Evolutionary conservation across 441 rosid species (phyloP).

Genomic region (Adansonia madagascariensis): DNA sequence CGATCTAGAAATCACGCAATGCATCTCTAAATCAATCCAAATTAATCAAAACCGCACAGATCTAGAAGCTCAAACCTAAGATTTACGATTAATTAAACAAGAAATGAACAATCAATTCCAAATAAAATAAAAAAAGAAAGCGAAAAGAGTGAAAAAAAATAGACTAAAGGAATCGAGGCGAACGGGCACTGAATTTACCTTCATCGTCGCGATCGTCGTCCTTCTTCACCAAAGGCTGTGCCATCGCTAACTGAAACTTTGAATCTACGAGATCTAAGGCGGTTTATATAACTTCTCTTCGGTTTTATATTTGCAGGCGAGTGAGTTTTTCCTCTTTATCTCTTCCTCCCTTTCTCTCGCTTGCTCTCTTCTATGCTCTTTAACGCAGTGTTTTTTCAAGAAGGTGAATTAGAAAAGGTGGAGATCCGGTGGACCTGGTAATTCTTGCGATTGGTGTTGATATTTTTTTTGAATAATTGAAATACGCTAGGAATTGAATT

Average conservation of each 20-base stretch:
- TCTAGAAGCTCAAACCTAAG: slow-evolving; percentile 42
- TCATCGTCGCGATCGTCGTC: slow-evolving; percentile 99
- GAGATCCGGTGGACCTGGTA: slow-evolving; percentile 31
- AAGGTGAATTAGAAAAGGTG: not conserved
- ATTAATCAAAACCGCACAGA: slow-evolving; percentile 40
- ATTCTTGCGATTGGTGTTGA: not conserved
- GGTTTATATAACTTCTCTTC: not conserved
- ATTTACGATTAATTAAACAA: slow-evolving; percentile 22
- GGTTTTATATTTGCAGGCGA: slow-evolving; percentile 15
- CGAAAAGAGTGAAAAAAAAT: slow-evolving; percentile 3
- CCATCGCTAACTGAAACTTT: slow-evolving; percentile 55
- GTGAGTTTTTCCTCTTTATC: slow-evolving; percentile 19
- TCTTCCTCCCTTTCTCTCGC: not conserved
- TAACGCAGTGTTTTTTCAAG: slow-evolving; percentile 22
- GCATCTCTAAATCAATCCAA: slow-evolving; percentile 14
- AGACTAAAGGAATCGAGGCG: slow-evolving; percentile 20
- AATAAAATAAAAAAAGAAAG: not conserved
- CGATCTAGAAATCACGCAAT: slow-evolving; percentile 13
- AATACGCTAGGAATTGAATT: not conserved
- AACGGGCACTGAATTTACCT: slow-evolving; percentile 45
- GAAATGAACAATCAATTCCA: slow-evolving; percentile 12
- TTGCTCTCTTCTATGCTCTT: slow-evolving; percentile 7
- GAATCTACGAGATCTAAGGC: slow-evolving; percentile 33
- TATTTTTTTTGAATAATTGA: not conserved
- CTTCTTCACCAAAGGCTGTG: slow-evolving; percentile 92